Percentiles rank a stretch among this genome's conserved stretches.
Evolutionary conservation across 345 rosid genomes (phyloP).

Genomic region (Lepidium aucheri): DNA sequence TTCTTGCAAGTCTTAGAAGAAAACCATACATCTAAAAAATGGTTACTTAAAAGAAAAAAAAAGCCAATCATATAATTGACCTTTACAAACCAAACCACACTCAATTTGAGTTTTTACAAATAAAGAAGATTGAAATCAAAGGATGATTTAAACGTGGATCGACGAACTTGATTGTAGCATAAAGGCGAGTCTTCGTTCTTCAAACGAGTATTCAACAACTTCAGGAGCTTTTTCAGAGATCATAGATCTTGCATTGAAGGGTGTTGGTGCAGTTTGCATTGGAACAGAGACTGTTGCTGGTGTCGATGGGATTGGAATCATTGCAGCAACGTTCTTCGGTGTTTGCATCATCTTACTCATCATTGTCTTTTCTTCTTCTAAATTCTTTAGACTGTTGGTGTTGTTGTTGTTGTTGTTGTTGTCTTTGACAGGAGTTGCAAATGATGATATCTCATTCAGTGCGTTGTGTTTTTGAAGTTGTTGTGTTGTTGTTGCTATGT

Average conservation of each 20-base stretch:
- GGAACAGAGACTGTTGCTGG: slow-evolving; percentile 63
- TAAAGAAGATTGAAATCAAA: neutral
- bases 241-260: slow-evolving; percentile 8
- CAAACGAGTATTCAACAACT: slow-evolving; percentile 71
- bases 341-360: slow-evolving; percentile 33
- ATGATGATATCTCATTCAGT: neutral
- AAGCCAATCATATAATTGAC: slow-evolving; percentile 58
- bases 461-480: neutral
- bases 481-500: slow-evolving; percentile 21
- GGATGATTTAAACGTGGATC: slow-evolving; percentile 36
- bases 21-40: neutral
- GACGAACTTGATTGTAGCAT: slow-evolving; percentile 41
- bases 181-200: slow-evolving; percentile 83
- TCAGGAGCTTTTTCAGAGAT: slow-evolving; percentile 24
- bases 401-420: too few relatives aligned
- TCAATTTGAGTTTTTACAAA: slow-evolving; percentile 8
- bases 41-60: slow-evolving; percentile 14
- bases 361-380: slow-evolving; percentile 44
- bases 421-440: slow-evolving; percentile 51
- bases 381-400: neutral
- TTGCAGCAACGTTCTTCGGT: slow-evolving; percentile 35
- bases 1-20: neutral
- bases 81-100: slow-evolving; percentile 14
- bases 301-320: slow-evolving; percentile 46
- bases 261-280: slow-evolving; percentile 86